Percentiles rank a stretch among this genome's conserved stretches.
Evolutionary conservation across 2,329 filamentous ascomycete species (phyloP).

Genomic region (Epichloe aotearoae): DNA sequence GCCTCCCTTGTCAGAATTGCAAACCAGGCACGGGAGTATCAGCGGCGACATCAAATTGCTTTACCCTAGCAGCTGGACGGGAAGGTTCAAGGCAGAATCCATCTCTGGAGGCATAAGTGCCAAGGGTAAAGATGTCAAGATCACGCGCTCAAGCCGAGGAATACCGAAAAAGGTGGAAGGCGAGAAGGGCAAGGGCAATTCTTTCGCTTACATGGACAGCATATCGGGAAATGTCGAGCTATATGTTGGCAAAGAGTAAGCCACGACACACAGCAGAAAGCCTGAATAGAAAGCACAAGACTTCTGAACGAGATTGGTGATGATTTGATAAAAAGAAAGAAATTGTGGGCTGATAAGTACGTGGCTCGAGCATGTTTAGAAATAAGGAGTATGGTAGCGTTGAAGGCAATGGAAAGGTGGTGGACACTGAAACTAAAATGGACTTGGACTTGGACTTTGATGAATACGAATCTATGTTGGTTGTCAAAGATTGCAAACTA

Average conservation of each 20-base stretch:
- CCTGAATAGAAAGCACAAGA: too few relatives aligned
- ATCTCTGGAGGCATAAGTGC: slow-evolving; percentile 27
- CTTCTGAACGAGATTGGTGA: too few relatives aligned
- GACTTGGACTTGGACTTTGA: too few relatives aligned
- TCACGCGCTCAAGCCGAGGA: slow-evolving; percentile 21
- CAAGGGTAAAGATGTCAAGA: slow-evolving; percentile 28
- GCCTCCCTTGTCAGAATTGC: slow-evolving; percentile 22
- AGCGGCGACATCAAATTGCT: slow-evolving; percentile 28
- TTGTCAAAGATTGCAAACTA: too few relatives aligned
- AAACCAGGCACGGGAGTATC: slow-evolving; percentile 29
- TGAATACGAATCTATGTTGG: too few relatives aligned
- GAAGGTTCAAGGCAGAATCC: slow-evolving; percentile 25
- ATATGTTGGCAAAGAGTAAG: slow-evolving; percentile 11
- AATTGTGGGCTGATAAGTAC: too few relatives aligned
- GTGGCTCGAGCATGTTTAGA: too few relatives aligned
- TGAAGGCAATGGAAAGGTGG: too few relatives aligned
- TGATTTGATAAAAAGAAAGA: too few relatives aligned
- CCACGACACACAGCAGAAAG: too few relatives aligned
- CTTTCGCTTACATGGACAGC: slow-evolving; percentile 18
- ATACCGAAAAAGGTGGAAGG: slow-evolving; percentile 21
- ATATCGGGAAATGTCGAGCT: slow-evolving; percentile 19
- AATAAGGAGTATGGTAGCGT: too few relatives aligned
- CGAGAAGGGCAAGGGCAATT: slow-evolving; percentile 27
- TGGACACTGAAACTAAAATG: too few relatives aligned
- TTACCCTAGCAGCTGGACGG: slow-evolving; percentile 39